These are phyloP conservation scores for Pueraria montana DNA, from an alignment of 306 rosid genomes.

Conservation along the genomic window DNA sequence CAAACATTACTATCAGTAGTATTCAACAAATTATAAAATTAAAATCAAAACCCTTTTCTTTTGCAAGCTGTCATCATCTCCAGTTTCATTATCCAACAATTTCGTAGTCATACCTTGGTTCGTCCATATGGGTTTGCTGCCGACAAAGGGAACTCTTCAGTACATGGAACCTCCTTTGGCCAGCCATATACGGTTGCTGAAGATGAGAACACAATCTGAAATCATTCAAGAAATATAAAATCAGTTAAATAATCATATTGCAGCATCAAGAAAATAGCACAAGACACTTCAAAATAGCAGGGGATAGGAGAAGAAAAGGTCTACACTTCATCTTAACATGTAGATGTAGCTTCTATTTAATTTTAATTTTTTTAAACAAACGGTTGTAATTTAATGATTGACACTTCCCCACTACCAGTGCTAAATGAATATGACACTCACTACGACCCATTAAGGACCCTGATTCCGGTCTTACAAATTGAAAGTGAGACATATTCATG, in stretches of 20 bases:
- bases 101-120: conserved; percentile 76
- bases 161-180: conserved; percentile 97
- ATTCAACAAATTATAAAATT: background rate
- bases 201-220: conserved; percentile 98
- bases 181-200: conserved; percentile 99
- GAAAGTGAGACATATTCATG: background rate
- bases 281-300: conserved; percentile 1
- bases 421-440: background rate
- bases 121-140: conserved; percentile 94
- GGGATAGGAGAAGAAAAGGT: conserved; percentile 9
- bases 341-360: conserved; percentile 17
- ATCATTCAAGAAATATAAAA: conserved; percentile 46
- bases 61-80: conserved; percentile 8
- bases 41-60: background rate
- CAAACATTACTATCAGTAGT: conserved; percentile 11
- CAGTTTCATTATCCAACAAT: conserved; percentile 11
- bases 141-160: conserved; percentile 91
- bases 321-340: conserved; percentile 26
- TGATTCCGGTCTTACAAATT: background rate
- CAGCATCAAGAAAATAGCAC: conserved; percentile 25
- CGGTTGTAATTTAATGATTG: background rate
- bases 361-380: background rate
- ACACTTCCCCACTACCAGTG: background rate
- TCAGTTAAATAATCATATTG: conserved; percentile 39
- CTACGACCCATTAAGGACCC: background rate